Base-by-base conservation (phyloP, 306 rosid species). In the Boehmeria nivea region DNA sequence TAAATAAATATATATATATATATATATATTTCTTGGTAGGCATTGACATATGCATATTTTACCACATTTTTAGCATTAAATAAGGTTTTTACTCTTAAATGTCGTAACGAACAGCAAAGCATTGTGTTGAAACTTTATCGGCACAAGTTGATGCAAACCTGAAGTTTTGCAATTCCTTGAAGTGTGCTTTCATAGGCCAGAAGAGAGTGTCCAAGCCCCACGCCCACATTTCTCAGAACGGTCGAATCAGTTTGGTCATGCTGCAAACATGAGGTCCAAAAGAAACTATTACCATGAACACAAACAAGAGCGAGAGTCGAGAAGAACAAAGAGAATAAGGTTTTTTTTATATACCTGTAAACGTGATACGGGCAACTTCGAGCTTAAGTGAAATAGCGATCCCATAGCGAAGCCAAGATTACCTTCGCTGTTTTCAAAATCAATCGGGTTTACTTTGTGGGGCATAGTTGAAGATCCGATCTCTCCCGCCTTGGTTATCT, bases 361-460 rank as follows among this genome's bases (percentile, higher is more conserved):
- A 37, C 96, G 94, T 13, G 98, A 89, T 50, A 86, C 79, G 16
- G 97, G 89, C 59, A 89, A 77, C 81, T 89, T 89, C 72, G 59
- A 81, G 73, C 95, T 77, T 51, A 86, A 75, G 58, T 83, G 93
- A 62, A 94, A 78, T 16, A 86, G 72, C 47, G 69, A 66, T 61
- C 82, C 89, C 68, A 73, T 79, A 70, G 94, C 97, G 50, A 83
- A 74, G 11, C 95, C 97, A 56, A 89, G 83, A 75, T 86, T 89
- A 58, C 97, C 97, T 81, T 86, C 95, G 42, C 97, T 86, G 53
- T 83, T 89, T 67, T 89, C 97, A 77, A 86, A 89, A 80, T 89
- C 97, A 75, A 89, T 89, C 9, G 97, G 97, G 70, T 89, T 89
- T 27, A 89, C 97, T 73, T 85, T 85, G 79, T 89, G 97, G 68